Conservation (phyloP, 257 asterid genomes). For the Solanum piurae region DNA sequence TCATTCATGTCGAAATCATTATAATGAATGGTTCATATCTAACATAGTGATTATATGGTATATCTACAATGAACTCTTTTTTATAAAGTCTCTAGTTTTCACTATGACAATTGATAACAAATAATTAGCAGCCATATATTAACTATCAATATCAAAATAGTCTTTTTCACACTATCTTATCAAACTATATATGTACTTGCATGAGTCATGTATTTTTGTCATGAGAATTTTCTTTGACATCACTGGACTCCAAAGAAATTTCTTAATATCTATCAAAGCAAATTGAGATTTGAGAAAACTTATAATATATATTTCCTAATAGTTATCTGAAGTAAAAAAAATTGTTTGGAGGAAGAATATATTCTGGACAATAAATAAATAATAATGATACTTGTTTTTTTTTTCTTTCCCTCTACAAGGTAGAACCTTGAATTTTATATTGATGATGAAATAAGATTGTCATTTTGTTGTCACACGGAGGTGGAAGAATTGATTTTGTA, state of each 20-base stretch:
- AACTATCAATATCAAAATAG: neutral
- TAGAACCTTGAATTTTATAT: neutral
- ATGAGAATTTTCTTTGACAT: neutral
- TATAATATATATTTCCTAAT: too few species aligned
- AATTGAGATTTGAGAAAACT: neutral
- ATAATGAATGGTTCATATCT: too few species aligned
- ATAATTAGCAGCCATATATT: neutral
- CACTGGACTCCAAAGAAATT: neutral
- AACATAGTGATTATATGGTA: neutral
- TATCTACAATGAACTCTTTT: neutral
- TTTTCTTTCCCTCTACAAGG: too few species aligned
- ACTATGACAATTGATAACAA: neutral
- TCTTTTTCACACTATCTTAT: neutral
- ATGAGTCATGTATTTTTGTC: neutral
- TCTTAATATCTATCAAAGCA: neutral
- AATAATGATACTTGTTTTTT: neutral
- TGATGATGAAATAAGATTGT: neutral
- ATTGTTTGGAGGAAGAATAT: too few species aligned
- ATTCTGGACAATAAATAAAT: neutral
- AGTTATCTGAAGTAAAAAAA: too few species aligned
- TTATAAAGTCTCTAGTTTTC: neutral
- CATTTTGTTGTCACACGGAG: neutral
- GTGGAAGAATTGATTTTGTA: neutral
- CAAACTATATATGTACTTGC: neutral
- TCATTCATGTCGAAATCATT: neutral